phyloP scores from a whole-genome alignment of 1,284 basidiomycete species.

The Cystobasidium slooffiae region DNA sequence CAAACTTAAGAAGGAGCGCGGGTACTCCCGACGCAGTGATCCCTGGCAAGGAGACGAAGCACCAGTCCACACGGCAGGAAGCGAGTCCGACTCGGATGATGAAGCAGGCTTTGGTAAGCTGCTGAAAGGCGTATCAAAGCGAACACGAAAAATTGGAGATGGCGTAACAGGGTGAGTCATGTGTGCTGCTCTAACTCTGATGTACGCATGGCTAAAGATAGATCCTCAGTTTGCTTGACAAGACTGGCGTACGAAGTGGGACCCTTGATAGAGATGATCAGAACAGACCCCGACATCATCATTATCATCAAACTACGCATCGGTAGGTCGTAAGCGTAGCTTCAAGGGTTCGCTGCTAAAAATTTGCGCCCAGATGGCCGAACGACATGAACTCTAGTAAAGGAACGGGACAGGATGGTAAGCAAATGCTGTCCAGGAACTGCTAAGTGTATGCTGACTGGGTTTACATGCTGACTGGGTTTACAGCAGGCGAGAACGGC shows the following conservation, averaged over 20 bases:
- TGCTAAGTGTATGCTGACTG: not conserved
- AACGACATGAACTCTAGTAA: too few relatives aligned
- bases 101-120: slow-evolving; percentile 40
- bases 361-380: not conserved
- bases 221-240: slow-evolving; percentile 17
- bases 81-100: slow-evolving; percentile 26
- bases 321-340: not conserved
- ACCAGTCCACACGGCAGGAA: not conserved
- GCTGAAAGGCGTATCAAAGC: slow-evolving; percentile 27
- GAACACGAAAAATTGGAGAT: slow-evolving; percentile 27
- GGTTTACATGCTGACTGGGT: not conserved
- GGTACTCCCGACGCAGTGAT: not conserved
- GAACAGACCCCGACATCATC: slow-evolving; percentile 7
- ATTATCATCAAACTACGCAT: not conserved
- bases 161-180: slow-evolving; percentile 34
- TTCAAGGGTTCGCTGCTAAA: not conserved
- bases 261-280: not conserved
- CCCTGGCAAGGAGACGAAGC: slow-evolving; percentile 11
- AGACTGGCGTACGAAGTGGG: slow-evolving; percentile 22
- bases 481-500: slow-evolving; percentile 6
- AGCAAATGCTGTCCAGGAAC: too few relatives aligned
- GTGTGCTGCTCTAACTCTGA: not conserved
- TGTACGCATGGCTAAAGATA: not conserved
- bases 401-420: too few relatives aligned
- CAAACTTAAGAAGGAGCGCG: slow-evolving; percentile 9